Base-by-base conservation (phyloP, 2,329 filamentous ascomycete species). In the Venturia nashicola region DNA sequence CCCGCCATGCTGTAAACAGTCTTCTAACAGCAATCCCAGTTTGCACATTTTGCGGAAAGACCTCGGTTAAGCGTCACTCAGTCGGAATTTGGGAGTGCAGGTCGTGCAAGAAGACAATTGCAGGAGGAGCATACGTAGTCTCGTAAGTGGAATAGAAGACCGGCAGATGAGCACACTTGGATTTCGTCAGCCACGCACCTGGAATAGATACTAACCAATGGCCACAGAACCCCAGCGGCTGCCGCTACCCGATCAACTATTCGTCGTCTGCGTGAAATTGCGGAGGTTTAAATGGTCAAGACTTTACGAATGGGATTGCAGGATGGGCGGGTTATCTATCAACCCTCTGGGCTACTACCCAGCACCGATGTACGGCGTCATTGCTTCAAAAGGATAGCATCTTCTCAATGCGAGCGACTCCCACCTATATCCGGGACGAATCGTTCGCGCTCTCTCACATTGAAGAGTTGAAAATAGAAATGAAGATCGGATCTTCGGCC, bases 41-140 rank as follows among this genome's bases (percentile, higher is more conserved):
- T 77, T 97, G 93, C 87, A 93, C 92, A 71, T 99, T 97, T 89
- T 96, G 91, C 86, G 93, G 93, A 77, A 97, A 97, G 88, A 88
- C 86, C 78, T 89, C 88, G 74, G 91, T 96, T 77, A 91, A 91
- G 72, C 88, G 93, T 76, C 84, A 91, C 77, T 87, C 90, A 69
- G 90, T 93, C 73, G 92, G 92, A 75, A 97, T 96, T 85, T 97
- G 93, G 93, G 85, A 93, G 80, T 99, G 94, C 90, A 88, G 86
- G 80, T 85, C 88, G 67, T 97, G 94, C 88, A 87, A 90, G 79
- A 97, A 97, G 89, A 90, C 87, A 75, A 85, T 93, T 72, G 93
- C 90, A 74, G 90, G 90, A 79, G 90, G 93, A 81, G 94, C 93
- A 76, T 97, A 95, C 86, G 88, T 86, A 74, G 89, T 97, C 78